Percentiles rank a stretch among this genome's conserved stretches.
Evolutionary conservation across 129 eudicot species (phyloP).

Genomic region (Arctium minus): DNA sequence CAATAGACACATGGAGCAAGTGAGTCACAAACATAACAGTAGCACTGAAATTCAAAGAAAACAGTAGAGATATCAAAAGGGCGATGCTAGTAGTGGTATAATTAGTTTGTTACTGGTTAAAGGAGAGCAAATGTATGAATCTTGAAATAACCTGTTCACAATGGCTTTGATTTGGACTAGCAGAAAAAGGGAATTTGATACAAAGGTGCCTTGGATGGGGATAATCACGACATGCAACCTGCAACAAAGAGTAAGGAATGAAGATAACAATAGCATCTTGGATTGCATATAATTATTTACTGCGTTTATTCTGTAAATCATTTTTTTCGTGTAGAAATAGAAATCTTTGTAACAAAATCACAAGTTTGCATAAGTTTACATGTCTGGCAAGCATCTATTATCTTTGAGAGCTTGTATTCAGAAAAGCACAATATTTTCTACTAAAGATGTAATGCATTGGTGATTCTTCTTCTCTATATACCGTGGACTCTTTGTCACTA

Average conservation of each 20-base stretch:
- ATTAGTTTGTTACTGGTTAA: neutral
- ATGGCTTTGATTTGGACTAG: constrained; percentile 25
- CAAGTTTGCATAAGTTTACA: neutral
- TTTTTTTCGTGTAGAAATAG: neutral
- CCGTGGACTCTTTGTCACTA: neutral
- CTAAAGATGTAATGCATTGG: neutral
- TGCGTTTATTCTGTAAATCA: neutral
- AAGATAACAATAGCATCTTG: neutral
- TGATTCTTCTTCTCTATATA: neutral
- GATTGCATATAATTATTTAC: neutral
- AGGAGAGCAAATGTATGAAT: neutral
- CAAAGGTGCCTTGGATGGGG: constrained; percentile 47
- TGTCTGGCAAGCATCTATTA: neutral
- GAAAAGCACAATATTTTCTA: constrained; percentile 1
- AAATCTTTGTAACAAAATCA: neutral
- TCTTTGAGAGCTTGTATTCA: neutral
- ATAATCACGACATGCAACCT: constrained; percentile 48
- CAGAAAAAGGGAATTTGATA: constrained; percentile 31
- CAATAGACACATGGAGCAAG: constrained; percentile 39
- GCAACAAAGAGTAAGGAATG: neutral
- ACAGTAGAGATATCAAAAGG: constrained; percentile 4
- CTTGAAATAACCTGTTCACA: constrained; percentile 43
- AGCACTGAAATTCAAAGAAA: constrained; percentile 30
- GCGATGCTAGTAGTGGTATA: neutral
- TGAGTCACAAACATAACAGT: constrained; percentile 44